These are phyloP conservation scores for Glebionis coronaria DNA, from an alignment of 129 eudicot species.

Conservation along the genomic window DNA sequence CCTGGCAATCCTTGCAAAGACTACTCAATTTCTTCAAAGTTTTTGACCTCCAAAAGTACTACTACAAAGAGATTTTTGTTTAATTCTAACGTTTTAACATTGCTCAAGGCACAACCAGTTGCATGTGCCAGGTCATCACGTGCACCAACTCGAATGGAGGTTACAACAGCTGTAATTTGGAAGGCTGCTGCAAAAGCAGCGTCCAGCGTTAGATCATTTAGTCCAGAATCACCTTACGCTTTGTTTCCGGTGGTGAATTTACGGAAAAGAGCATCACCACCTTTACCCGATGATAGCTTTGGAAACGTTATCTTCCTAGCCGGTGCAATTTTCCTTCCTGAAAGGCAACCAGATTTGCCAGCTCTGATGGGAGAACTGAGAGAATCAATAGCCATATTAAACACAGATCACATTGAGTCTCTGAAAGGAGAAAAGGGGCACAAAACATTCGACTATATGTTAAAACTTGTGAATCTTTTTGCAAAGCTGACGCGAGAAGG, in stretches of 20 bases:
- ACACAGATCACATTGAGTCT: background rate
- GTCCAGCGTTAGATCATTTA: constrained; percentile 2
- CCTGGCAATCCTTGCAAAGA: background rate
- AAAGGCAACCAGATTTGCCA: constrained; percentile 2
- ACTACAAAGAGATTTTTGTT: constrained; percentile 7
- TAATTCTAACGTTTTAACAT: background rate
- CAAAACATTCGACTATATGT: background rate
- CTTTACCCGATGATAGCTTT: background rate
- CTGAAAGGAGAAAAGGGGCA: constrained; percentile 14
- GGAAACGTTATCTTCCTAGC: constrained; percentile 8
- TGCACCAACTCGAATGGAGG: constrained; percentile 18
- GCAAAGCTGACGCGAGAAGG: background rate
- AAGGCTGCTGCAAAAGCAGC: constrained; percentile 22
- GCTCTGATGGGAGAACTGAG: constrained; percentile 10
- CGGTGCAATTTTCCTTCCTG: constrained; percentile 1
- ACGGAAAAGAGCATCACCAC: constrained; percentile 21
- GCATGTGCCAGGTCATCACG: background rate
- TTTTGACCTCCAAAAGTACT: background rate
- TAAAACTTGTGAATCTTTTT: background rate
- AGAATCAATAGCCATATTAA: constrained; percentile 3
- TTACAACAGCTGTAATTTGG: constrained; percentile 15
- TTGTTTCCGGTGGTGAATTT: constrained; percentile 8
- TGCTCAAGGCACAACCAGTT: background rate
- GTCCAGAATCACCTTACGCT: constrained; percentile 17
- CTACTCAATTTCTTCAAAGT: background rate